These are phyloP conservation scores for Fomitopsis betulina DNA, from an alignment of 1,284 basidiomycete genomes.

Conservation along the genomic window DNA sequence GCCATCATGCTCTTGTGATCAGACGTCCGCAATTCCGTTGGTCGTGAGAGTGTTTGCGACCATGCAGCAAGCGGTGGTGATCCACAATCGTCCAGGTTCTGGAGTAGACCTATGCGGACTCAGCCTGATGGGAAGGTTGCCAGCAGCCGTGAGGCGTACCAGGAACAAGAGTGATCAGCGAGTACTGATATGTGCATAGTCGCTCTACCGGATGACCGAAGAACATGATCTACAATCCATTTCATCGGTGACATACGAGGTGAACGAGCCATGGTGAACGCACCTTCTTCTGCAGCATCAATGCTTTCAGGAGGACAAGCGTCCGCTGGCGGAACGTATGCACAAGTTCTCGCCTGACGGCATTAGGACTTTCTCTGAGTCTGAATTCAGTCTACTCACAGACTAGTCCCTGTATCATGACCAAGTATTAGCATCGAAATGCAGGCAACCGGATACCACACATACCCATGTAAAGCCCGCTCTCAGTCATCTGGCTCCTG, in stretches of 20 bases:
- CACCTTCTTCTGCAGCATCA: constrained; percentile 90
- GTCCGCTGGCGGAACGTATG: constrained; percentile 94
- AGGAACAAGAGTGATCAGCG: constrained; percentile 80
- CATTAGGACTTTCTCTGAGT: not conserved
- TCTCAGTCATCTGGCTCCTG: constrained; percentile 71
- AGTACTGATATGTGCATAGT: constrained; percentile 97
- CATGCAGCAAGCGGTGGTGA: constrained; percentile 79
- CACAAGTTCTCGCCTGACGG: constrained; percentile 76
- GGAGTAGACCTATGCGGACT: constrained; percentile 60
- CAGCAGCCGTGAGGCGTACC: constrained; percentile 34
- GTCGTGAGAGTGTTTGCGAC: constrained; percentile 60
- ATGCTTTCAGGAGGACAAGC: constrained; percentile 89
- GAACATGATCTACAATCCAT: constrained; percentile 77
- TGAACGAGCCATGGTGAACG: constrained; percentile 4
- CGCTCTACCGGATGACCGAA: constrained; percentile 96
- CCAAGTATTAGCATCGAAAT: not conserved
- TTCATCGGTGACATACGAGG: not conserved
- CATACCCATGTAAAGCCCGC: constrained; percentile 84
- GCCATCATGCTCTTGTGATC: constrained; percentile 89
- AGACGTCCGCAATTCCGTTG: constrained; percentile 83
- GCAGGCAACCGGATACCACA: constrained; percentile 4
- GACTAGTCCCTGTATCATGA: constrained; percentile 63
- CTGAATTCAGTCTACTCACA: constrained; percentile 44
- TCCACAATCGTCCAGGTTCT: constrained; percentile 90
- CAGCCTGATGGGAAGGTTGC: not conserved